Evolutionary conservation across 2,329 filamentous ascomycete genomes (phyloP).

Genomic region (Aspergillus uvarum): DNA sequence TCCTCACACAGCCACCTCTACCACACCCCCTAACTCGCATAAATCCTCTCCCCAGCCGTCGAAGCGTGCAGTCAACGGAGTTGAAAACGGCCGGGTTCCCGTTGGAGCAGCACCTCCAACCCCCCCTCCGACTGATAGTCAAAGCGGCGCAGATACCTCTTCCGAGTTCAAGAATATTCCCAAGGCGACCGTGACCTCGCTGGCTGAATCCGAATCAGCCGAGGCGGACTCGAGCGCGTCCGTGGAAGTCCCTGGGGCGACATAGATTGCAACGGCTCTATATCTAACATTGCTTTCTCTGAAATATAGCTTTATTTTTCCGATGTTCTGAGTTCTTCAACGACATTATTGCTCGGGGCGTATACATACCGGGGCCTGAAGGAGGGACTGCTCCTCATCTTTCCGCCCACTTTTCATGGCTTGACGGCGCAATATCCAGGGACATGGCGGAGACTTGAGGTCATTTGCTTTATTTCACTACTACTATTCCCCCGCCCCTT

Average conservation of each 20-base stretch:
- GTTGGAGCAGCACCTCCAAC: conserved; percentile 62
- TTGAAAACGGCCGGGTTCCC: conserved; percentile 47
- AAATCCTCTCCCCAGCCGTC: conserved; percentile 40
- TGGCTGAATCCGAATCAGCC: conserved; percentile 33
- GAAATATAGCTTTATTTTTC: conserved; percentile 26
- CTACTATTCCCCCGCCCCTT: conserved; percentile 12
- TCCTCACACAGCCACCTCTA: conserved; percentile 35
- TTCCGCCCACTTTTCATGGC: conserved; percentile 30
- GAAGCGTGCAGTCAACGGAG: conserved; percentile 32
- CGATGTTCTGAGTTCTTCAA: conserved; percentile 23
- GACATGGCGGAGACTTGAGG: conserved; percentile 20
- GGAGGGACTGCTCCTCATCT: conserved; percentile 27
- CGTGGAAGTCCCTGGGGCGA: conserved; percentile 28
- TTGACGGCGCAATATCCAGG: conserved; percentile 35
- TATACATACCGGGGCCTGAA: conserved; percentile 40
- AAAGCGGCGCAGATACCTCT: conserved; percentile 56
- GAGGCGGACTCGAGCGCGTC: conserved; percentile 26
- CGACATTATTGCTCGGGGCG: conserved; percentile 35
- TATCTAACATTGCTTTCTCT: conserved; percentile 20
- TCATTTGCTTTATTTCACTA: conserved; percentile 20
- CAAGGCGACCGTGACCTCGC: conserved; percentile 35
- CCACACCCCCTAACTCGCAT: conserved; percentile 41
- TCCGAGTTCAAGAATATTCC: conserved; percentile 37
- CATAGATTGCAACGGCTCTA: conserved; percentile 17
- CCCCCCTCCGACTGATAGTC: conserved; percentile 65